Evolutionary conservation across 768 basidiomycete species (phyloP).

Genomic region (Hortiboletus flavorubellus): DNA sequence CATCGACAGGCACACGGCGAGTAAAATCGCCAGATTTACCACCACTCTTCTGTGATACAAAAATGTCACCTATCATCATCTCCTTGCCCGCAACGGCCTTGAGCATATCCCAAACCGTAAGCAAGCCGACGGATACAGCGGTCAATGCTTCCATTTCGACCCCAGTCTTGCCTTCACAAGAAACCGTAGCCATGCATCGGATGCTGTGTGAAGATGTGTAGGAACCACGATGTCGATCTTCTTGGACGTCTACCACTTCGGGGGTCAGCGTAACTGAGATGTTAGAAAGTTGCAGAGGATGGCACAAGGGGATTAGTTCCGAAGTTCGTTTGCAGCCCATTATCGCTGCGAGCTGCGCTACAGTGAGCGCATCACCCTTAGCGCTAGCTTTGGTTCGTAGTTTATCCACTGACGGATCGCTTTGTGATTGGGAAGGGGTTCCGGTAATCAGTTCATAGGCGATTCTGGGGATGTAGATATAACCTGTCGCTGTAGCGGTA

Average conservation of each 20-base stretch:
- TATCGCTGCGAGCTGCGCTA: conserved; percentile 82
- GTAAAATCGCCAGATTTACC: conserved; percentile 73
- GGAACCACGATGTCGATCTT: not conserved
- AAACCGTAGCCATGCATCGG: conserved; percentile 62
- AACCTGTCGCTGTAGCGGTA: conserved; percentile 70
- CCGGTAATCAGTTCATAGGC: conserved; percentile 64
- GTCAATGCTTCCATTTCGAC: conserved; percentile 94
- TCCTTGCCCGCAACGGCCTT: conserved; percentile 87
- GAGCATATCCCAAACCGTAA: conserved; percentile 93
- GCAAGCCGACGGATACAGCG: conserved; percentile 71
- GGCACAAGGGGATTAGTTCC: conserved; percentile 83
- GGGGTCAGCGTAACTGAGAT: conserved; percentile 61
- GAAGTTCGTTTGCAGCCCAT: conserved; percentile 86
- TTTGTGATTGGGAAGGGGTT: conserved; percentile 8
- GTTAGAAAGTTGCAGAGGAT: conserved; percentile 73
- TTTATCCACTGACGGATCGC: conserved; percentile 23
- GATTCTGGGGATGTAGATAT: conserved; percentile 60
- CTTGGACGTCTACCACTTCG: conserved; percentile 27
- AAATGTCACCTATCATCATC: conserved; percentile 72
- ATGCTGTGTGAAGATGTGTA: conserved; percentile 43
- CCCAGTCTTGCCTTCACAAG: conserved; percentile 78
- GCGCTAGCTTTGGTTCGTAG: conserved; percentile 48
- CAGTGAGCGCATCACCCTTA: conserved; percentile 71
- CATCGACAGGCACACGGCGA: conserved; percentile 9
- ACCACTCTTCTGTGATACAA: conserved; percentile 65